Evolutionary conservation across 2,329 filamentous ascomycete genomes (phyloP).

Genomic region (Mycosphaerella sp.): DNA sequence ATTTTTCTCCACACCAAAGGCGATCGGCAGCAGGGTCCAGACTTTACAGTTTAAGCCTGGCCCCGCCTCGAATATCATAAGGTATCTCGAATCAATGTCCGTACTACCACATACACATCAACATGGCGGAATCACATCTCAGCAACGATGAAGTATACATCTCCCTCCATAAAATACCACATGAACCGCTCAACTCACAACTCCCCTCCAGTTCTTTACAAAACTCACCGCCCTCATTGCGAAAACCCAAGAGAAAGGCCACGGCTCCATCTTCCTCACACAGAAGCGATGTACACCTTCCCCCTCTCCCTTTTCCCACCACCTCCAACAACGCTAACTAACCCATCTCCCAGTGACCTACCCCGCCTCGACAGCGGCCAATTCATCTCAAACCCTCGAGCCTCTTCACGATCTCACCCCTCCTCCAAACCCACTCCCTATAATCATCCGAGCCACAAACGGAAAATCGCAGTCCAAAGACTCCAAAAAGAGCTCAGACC

Average conservation of each 20-base stretch:
- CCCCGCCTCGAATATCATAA: constrained; percentile 6
- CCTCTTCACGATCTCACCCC: constrained; percentile 57
- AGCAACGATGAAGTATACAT: constrained; percentile 55
- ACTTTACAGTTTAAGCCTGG: background rate
- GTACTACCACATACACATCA: constrained; percentile 9
- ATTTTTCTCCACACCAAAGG: background rate
- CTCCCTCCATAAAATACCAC: background rate
- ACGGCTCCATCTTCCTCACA: constrained; percentile 67
- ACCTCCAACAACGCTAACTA: constrained; percentile 6
- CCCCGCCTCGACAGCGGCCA: constrained; percentile 37
- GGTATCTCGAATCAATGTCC: background rate
- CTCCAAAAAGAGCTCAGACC: constrained; percentile 37
- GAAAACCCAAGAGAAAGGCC: constrained; percentile 59
- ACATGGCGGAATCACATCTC: constrained; percentile 47
- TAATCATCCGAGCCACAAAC: constrained; percentile 65
- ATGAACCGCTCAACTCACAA: background rate
- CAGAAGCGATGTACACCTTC: constrained; percentile 63
- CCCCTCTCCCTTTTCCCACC: background rate
- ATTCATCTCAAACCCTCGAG: constrained; percentile 40
- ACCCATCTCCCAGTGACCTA: constrained; percentile 35
- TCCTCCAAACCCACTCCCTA: constrained; percentile 53
- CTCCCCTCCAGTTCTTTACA: constrained; percentile 61
- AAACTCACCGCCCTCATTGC: constrained; percentile 63
- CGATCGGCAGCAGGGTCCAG: background rate
- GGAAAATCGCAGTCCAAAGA: constrained; percentile 25